Base-by-base conservation (phyloP, 2,329 filamentous ascomycete species). In the Chaetomium strumarium region DNA sequence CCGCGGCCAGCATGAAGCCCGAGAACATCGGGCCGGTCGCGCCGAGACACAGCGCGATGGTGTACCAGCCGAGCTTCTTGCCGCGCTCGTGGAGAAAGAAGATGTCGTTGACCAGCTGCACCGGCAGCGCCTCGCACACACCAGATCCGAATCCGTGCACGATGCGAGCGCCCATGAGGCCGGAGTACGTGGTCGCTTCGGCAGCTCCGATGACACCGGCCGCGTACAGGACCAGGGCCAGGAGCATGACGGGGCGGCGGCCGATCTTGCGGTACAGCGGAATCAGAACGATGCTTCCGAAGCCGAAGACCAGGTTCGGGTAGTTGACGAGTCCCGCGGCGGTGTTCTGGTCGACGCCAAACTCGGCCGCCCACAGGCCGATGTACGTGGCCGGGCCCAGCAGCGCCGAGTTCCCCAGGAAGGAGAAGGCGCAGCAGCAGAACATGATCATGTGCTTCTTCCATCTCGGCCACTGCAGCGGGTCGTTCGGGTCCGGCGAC, bases 301-400 rank as follows among this genome's bases (percentile, higher is more conserved):
- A 80, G 0, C 80, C 80, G 64, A 80, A 83, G 4, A 76, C 75
- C 17, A 83, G 69, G 62, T 83, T 83, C 0, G 79, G 75, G 61
- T 83, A 84, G 11, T 77, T 81, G 51, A 83, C 72, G 33, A 83
- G 64, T 8, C 75, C 75, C 0, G 79, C 80, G 0, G 80, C 79
- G 10, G 66, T 71, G 7, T 72, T 74, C 2, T 74, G 69, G 3
- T 73, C 70, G 42, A 83, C 73, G 3, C 65, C 63, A 61, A 83
- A 83, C 40, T 75, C 67, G 49, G 77, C 68, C 0, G 77, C 66
- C 60, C 73, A 83, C 36, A 81, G 72, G 6, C 68, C 68, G 55
- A 84, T 78, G 65, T 83, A 83, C 1, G 81, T 78, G 0, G 78
- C 75, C 2, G 79, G 77, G 0, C 80, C 80, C 14, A 81, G 66